A percentile compares a stretch with the other conserved stretches of the same genome.
Conservation (phyloP, 176 grass and related monocot species). For the Coix lacrymajobi region DNA sequence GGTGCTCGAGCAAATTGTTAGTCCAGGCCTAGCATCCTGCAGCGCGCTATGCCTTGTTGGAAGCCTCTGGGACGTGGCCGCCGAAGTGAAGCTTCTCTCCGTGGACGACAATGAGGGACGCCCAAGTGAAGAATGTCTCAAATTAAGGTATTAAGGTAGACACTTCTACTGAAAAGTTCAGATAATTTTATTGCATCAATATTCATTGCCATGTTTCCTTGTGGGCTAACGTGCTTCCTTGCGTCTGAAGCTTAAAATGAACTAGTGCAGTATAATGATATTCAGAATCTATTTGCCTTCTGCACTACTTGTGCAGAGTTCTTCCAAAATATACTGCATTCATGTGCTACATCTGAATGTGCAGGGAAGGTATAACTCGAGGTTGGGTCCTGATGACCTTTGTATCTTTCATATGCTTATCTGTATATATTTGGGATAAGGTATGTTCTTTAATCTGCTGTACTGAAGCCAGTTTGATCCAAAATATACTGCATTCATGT, state of each 20-base stretch:
- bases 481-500: not conserved
- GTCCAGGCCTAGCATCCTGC: not conserved
- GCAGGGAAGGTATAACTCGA: not conserved
- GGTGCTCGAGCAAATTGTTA: not conserved
- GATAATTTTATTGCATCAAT: not conserved
- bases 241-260: not conserved
- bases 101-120: not conserved
- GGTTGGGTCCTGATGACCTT: not conserved
- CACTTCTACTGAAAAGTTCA: not conserved
- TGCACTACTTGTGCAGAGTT: not conserved
- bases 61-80: not conserved
- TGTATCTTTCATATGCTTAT: not conserved
- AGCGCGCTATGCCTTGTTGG: not conserved
- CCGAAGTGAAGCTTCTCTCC: not conserved
- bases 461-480: not conserved
- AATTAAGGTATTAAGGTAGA: not conserved
- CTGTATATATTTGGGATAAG: not conserved
- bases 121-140: not conserved
- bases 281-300: not conserved
- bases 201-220: not conserved
- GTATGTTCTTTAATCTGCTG: not conserved
- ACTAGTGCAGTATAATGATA: not conserved
- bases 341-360: not conserved
- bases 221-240: not conserved
- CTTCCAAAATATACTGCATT: not conserved